Percentiles rank a stretch among this genome's conserved stretches.
These are phyloP conservation scores for Bremia lactucae DNA, from an alignment of 352 stramenopile genomes.

Conservation along the genomic window DNA sequence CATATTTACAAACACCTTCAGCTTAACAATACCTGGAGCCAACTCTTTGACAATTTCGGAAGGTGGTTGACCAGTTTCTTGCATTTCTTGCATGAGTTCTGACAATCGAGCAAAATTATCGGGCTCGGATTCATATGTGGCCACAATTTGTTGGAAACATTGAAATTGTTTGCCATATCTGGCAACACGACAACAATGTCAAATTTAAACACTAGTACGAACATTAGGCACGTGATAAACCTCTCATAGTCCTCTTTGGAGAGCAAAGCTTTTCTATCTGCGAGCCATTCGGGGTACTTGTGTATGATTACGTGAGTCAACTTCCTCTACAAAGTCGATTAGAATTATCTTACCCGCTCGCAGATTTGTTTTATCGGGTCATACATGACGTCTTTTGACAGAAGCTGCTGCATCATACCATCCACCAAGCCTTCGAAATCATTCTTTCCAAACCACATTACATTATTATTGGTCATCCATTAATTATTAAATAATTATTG, in stretches of 20 bases:
- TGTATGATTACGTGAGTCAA: neutral
- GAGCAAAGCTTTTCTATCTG: slow-evolving; percentile 85
- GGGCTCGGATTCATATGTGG: slow-evolving; percentile 94
- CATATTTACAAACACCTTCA: too few species aligned
- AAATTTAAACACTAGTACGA: neutral
- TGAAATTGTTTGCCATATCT: slow-evolving; percentile 95
- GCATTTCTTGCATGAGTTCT: slow-evolving; percentile 95
- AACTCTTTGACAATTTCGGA: slow-evolving; percentile 98
- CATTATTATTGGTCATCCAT: neutral
- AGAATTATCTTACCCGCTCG: slow-evolving; percentile 64
- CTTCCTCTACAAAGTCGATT: too few species aligned
- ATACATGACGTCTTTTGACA: slow-evolving; percentile 99
- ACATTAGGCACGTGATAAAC: too few species aligned
- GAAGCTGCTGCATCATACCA: slow-evolving; percentile 96
- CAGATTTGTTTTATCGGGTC: slow-evolving; percentile 94
- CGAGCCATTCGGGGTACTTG: slow-evolving; percentile 94
- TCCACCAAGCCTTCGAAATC: slow-evolving; percentile 92
- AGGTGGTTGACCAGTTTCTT: slow-evolving; percentile 90
- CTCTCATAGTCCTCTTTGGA: slow-evolving; percentile 88
- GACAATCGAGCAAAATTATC: slow-evolving; percentile 93
- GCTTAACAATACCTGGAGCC: slow-evolving; percentile 86
- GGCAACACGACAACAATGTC: neutral
- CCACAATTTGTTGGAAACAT: slow-evolving; percentile 94
- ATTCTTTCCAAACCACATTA: slow-evolving; percentile 24
- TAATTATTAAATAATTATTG: neutral